Evolutionary conservation across 2,329 filamentous ascomycete species (phyloP), one percentile per base, ranked within the genome.

Genomic region (Fusarium algeriense): DNA sequence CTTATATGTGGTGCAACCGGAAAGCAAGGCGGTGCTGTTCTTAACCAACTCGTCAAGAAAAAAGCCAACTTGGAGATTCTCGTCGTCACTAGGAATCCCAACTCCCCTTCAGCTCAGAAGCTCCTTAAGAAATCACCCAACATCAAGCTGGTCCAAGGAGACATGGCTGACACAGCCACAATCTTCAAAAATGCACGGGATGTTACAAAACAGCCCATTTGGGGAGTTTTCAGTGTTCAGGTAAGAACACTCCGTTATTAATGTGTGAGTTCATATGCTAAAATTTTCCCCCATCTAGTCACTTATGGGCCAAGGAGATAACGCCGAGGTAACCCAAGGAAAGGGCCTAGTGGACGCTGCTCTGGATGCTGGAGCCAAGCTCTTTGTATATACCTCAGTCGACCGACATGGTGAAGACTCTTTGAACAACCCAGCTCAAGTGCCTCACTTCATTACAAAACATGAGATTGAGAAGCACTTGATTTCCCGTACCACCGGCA

Each of bases 381-480:
- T 87, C 75, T 89, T 91, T 71, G 84, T 92, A 60, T 91, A 90
- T 78, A 85, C 84, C 1, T 89, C 86, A 43, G 87, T 90, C 11
- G 90, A 91, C 63, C 87, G 89, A 30, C 85, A 87, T 48, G 88
- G 89, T 23, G 83, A 85, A 53, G 83, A 83, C 43, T 85, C 83
- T 50, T 79, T 83, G 52, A 81, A 83, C 15, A 84, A 84, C 68
- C 83, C 86, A 0, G 91, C 89, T 5, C 67, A 82, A 2, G 81
- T 91, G 40, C 88, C 88, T 0, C 89, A 91, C 76, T 92, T 91
- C 77, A 82, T 83, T 62, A 81, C 78, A 77, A 91, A 92, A 77
- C 84, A 88, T 73, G 77, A 85, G 37, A 88, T 91, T 71, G 90
- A 92, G 77, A 80, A 86, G 53, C 83, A 91, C 70, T 82, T 91